phyloP scores from a whole-genome alignment of 2,329 filamentous ascomycete species.

The Phoma sp. region DNA sequence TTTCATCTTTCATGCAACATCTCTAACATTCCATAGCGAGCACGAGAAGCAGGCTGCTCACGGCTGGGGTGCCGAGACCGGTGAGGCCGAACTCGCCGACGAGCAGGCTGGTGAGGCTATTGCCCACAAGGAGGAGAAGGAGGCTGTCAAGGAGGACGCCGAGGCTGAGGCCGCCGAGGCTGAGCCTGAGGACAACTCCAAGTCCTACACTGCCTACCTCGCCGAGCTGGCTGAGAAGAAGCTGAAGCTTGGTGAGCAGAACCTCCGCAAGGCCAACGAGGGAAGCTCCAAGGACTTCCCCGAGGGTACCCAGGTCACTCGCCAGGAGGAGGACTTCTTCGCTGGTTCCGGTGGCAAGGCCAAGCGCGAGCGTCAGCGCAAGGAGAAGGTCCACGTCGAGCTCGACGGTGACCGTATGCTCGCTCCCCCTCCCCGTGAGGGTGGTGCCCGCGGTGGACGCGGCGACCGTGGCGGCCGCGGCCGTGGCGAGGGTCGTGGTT shows the following conservation, averaged over 20 bases:
- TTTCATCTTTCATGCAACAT: neutral
- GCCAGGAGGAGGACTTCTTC: constrained; percentile 76
- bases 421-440: constrained; percentile 60
- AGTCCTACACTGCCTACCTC: constrained; percentile 90
- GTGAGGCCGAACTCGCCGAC: constrained; percentile 84
- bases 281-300: constrained; percentile 95
- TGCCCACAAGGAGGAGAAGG: constrained; percentile 83
- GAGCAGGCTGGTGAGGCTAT: constrained; percentile 91
- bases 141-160: constrained; percentile 49
- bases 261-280: constrained; percentile 91
- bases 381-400: constrained; percentile 88
- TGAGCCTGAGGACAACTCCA: constrained; percentile 81
- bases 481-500: constrained; percentile 62
- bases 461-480: constrained; percentile 53
- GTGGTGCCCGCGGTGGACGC: constrained; percentile 54
- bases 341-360: constrained; percentile 76
- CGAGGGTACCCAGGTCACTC: constrained; percentile 67
- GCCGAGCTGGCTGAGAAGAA: constrained; percentile 80
- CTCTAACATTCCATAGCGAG: constrained; percentile 60
- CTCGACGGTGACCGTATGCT: constrained; percentile 74
- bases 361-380: constrained; percentile 83
- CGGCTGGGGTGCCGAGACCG: constrained; percentile 86
- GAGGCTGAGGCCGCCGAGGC: constrained; percentile 54
- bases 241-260: constrained; percentile 69
- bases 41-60: constrained; percentile 87